A percentile compares a stretch with the other conserved stretches of the same genome.
These are phyloP conservation scores for Ilyonectria destructans DNA, from an alignment of 2,329 filamentous ascomycete species.

Conservation along the genomic window DNA sequence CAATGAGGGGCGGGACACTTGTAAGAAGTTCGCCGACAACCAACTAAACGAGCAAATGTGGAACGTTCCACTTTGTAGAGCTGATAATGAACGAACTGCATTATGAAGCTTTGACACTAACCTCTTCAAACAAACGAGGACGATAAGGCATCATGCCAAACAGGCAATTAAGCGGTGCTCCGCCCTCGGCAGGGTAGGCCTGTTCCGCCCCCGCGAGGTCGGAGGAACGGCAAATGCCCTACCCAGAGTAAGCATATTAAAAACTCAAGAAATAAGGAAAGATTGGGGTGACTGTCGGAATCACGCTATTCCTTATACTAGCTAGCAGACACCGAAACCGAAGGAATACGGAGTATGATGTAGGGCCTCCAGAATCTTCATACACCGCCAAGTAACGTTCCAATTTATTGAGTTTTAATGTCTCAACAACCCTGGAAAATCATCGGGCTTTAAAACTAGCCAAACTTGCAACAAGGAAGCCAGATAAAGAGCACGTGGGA, in stretches of 20 bases:
- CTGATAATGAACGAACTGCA: not conserved
- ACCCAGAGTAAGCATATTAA: not conserved
- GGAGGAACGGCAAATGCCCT: not conserved
- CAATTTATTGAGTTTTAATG: not conserved
- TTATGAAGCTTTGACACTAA: not conserved
- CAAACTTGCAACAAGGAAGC: not conserved
- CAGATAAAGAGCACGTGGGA: not conserved
- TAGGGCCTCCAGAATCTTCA: not conserved
- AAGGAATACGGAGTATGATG: not conserved
- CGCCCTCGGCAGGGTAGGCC: not conserved
- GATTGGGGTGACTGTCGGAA: not conserved
- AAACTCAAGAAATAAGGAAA: not conserved
- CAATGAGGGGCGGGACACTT: too few relatives aligned
- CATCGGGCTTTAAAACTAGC: not conserved
- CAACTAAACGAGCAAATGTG: too few relatives aligned
- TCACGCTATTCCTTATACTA: not conserved
- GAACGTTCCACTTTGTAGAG: not conserved
- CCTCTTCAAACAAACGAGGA: not conserved
- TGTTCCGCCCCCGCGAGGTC: not conserved
- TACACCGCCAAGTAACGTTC: not conserved
- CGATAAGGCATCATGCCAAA: not conserved
- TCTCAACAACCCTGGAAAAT: not conserved
- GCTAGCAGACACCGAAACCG: not conserved
- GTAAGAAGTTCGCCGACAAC: too few relatives aligned
- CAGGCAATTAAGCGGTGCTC: not conserved